phyloP scores from a whole-genome alignment of 1,284 basidiomycete genomes.

The Papiliotrema nemorosa region DNA sequence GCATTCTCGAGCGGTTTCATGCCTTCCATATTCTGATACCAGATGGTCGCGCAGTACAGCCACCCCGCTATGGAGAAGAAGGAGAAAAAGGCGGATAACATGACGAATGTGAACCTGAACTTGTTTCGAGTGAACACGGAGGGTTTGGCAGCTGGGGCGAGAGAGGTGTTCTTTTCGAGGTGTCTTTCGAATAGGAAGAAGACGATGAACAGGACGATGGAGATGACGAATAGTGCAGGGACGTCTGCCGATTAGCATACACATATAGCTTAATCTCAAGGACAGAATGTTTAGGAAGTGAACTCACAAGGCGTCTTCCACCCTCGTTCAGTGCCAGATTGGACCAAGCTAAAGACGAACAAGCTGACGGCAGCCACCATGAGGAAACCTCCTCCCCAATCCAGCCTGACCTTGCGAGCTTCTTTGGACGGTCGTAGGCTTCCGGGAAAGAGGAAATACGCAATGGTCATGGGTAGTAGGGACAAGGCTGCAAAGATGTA shows the following conservation, averaged over 20 bases:
- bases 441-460: constrained; percentile 8
- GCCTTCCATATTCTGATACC: constrained; percentile 27
- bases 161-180: constrained; percentile 18
- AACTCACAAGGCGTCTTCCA: constrained; percentile 32
- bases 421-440: too few relatives aligned
- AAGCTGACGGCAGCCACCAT: constrained; percentile 30
- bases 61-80: neutral
- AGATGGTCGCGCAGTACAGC: constrained; percentile 24
- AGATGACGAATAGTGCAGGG: constrained; percentile 30
- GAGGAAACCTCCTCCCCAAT: constrained; percentile 32
- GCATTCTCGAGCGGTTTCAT: constrained; percentile 22
- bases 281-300: neutral
- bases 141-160: constrained; percentile 26
- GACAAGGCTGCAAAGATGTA: constrained; percentile 17
- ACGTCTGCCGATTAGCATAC: constrained; percentile 25
- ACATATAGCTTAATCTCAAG: neutral
- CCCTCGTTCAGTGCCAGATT: constrained; percentile 26
- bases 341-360: constrained; percentile 29
- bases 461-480: constrained; percentile 6
- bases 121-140: constrained; percentile 17
- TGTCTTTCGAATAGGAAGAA: constrained; percentile 34
- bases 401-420: constrained; percentile 14
- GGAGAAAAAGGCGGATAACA: constrained; percentile 10
- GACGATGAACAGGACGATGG: constrained; percentile 27
- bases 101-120: constrained; percentile 9